Evolutionary conservation across 305 asterid species (phyloP).

Genomic region (Fraxinus albicans): DNA sequence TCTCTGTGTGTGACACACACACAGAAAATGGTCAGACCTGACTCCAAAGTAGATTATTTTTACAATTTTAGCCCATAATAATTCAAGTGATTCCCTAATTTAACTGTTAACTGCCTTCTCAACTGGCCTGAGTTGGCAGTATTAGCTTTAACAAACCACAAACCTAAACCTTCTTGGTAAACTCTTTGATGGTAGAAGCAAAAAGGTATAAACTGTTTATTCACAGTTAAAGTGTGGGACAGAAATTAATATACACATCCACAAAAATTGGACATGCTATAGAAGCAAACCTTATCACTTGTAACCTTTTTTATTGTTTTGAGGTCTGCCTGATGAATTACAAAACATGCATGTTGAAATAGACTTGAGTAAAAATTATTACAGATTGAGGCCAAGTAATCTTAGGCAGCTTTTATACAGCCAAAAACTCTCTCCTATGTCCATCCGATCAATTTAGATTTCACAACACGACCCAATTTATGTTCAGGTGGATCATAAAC

Average conservation of each 20-base stretch:
- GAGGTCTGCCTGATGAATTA: background rate
- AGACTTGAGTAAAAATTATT: background rate
- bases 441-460: background rate
- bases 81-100: background rate
- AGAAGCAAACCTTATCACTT: background rate
- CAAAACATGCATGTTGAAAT: background rate
- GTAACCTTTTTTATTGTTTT: background rate
- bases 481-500: background rate
- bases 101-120: background rate
- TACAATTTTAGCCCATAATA: background rate
- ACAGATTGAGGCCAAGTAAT: conserved; percentile 1
- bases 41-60: background rate
- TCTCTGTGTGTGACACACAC: background rate
- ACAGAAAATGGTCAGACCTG: background rate
- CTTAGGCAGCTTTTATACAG: background rate
- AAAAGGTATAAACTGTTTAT: background rate
- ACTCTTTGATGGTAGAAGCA: background rate
- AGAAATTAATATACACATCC: background rate
- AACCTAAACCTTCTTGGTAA: background rate
- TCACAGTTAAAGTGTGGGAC: background rate
- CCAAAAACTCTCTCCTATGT: background rate
- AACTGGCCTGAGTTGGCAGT: background rate
- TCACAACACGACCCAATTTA: background rate
- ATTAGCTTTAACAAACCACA: background rate
- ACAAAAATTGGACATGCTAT: background rate